Conservation (phyloP, 768 basidiomycete species). For the Mycena polygramma region DNA sequence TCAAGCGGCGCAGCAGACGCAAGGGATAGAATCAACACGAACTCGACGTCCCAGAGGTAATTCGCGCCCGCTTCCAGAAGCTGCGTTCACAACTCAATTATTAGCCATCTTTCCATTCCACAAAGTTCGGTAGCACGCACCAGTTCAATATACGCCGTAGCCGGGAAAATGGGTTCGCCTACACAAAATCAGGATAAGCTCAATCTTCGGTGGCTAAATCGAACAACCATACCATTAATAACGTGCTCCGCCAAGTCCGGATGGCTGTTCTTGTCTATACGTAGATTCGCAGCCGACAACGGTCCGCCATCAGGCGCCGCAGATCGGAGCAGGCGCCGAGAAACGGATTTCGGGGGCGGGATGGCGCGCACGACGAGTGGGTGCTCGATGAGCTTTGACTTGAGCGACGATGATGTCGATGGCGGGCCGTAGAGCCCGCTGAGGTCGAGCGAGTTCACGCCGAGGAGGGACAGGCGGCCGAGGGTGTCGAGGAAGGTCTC, state of each 20-base stretch:
- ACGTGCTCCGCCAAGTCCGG: constrained; percentile 18
- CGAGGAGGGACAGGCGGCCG: constrained; percentile 21
- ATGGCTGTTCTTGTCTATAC: constrained; percentile 1
- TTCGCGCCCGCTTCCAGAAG: constrained; percentile 19
- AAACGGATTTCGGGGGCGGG: constrained; percentile 10
- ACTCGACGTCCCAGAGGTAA: constrained; percentile 16
- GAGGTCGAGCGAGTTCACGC: constrained; percentile 22
- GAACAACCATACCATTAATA: constrained; percentile 3
- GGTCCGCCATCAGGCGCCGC: background rate
- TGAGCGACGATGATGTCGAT: background rate
- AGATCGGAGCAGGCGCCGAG: background rate
- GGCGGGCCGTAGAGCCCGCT: constrained; percentile 17
- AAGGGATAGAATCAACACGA: constrained; percentile 9
- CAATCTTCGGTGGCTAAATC: background rate
- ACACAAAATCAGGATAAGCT: too few relatives aligned
- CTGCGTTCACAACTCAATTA: background rate
- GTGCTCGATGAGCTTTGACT: constrained; percentile 19
- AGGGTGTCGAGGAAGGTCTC: background rate
- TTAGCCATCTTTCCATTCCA: background rate
- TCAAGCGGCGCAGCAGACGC: background rate
- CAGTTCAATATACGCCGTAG: constrained; percentile 19
- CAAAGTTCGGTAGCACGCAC: too few relatives aligned
- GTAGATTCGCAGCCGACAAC: background rate
- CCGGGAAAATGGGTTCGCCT: constrained; percentile 23
- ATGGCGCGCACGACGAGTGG: constrained; percentile 10